Conservation (phyloP, 2,329 filamentous ascomycete species). For the Botryotinia narcissicola region DNA sequence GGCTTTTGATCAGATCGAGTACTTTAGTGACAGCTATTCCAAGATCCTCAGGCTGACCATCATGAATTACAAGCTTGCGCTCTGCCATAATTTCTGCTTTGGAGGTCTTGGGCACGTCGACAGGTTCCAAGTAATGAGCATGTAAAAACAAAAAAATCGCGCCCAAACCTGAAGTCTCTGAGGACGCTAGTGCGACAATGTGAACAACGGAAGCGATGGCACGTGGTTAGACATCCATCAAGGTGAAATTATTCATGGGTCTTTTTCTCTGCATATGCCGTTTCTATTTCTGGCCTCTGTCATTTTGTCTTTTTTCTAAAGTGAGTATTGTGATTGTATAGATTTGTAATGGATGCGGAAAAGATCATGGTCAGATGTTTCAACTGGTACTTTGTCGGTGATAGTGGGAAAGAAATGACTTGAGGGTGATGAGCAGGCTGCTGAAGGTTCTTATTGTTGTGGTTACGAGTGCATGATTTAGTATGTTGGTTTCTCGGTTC, state of each 20-base stretch:
- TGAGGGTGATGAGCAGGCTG: background rate
- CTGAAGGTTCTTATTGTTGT: accelerated
- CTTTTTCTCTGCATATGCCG: background rate
- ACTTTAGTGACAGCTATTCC: no score
- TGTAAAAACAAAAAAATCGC: background rate
- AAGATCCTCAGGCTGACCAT: no score
- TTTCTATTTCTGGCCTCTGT: background rate
- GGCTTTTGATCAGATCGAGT: no score
- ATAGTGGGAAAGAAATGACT: background rate
- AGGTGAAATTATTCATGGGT: background rate
- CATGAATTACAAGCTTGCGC: no score
- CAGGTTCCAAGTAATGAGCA: no score
- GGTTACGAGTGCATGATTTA: background rate
- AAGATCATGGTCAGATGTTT: accelerated
- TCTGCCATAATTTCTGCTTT: no score
- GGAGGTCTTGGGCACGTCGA: no score
- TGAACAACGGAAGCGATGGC: background rate
- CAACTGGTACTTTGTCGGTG: background rate
- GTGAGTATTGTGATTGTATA: background rate
- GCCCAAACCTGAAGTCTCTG: background rate
- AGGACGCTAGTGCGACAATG: accelerated
- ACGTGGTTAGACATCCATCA: background rate
- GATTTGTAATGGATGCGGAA: accelerated
- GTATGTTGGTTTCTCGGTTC: accelerated
- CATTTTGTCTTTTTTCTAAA: no score